Evolutionary conservation across 345 rosid species (phyloP).

Genomic region (Brassica carinata): DNA sequence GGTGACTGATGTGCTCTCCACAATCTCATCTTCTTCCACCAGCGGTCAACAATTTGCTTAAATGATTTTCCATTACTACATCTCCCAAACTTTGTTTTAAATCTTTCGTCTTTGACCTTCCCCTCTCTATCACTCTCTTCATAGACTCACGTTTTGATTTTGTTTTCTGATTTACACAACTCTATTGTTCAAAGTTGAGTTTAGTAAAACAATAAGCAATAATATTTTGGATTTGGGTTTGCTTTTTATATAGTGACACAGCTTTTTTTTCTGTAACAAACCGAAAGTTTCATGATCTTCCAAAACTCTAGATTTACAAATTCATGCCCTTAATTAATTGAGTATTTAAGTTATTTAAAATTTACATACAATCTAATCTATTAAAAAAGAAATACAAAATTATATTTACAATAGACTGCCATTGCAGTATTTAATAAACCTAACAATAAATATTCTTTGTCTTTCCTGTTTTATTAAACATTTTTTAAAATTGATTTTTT

Average conservation of each 20-base stretch:
- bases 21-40: slow-evolving; percentile 59
- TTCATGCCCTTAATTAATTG: too few relatives aligned
- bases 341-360: too few relatives aligned
- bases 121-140: not conserved
- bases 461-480: too few relatives aligned
- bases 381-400: too few relatives aligned
- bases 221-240: not conserved
- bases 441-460: too few relatives aligned
- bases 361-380: too few relatives aligned
- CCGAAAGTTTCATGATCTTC: not conserved
- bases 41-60: slow-evolving; percentile 36
- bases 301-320: not conserved
- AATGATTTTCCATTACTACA: not conserved
- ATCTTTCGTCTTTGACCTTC: not conserved
- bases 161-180: not conserved
- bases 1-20: slow-evolving; percentile 82
- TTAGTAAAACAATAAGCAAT: slow-evolving; percentile 24
- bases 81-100: not conserved
- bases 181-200: slow-evolving; percentile 32
- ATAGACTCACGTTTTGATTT: not conserved
- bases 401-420: too few relatives aligned
- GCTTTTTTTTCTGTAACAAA: too few relatives aligned
- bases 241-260: not conserved
- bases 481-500: too few relatives aligned
- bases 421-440: too few relatives aligned